These are phyloP conservation scores for Pezicula neosporulosa DNA, from an alignment of 2,329 filamentous ascomycete species.

Conservation along the genomic window DNA sequence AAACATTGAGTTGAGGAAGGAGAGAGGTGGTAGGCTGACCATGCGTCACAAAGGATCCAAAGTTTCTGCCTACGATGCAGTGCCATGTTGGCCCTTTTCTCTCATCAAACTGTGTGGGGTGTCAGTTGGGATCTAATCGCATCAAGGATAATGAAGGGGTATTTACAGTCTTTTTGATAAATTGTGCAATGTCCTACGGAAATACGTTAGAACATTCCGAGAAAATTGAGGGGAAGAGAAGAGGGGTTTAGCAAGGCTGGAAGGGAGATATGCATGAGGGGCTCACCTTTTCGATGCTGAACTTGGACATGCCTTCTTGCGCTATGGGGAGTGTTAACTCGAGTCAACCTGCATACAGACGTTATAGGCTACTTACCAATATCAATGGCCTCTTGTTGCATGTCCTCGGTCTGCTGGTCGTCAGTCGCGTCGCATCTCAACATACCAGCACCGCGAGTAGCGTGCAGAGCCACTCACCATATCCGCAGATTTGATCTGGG, in stretches of 20 bases:
- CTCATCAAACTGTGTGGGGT: constrained; percentile 73
- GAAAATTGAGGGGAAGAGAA: not conserved
- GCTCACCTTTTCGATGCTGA: constrained; percentile 66
- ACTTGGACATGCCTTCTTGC: constrained; percentile 69
- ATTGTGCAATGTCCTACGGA: constrained; percentile 82
- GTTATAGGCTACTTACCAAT: constrained; percentile 88
- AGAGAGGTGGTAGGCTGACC: constrained; percentile 50
- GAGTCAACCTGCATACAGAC: not conserved
- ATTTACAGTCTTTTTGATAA: constrained; percentile 87
- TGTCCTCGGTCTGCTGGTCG: constrained; percentile 78
- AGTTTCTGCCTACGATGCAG: constrained; percentile 97
- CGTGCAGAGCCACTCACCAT: constrained; percentile 65
- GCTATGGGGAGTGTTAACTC: constrained; percentile 42
- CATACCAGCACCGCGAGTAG: not conserved
- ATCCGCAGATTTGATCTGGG: constrained; percentile 95
- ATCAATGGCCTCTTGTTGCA: constrained; percentile 94
- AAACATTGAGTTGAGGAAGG: not conserved
- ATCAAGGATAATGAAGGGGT: not conserved
- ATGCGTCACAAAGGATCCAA: constrained; percentile 98
- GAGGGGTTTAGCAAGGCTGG: not conserved
- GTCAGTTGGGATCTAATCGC: constrained; percentile 4
- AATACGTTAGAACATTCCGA: constrained; percentile 11
- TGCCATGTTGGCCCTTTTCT: constrained; percentile 99
- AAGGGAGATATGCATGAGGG: not conserved
- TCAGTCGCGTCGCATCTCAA: constrained; percentile 12